A percentile compares a stretch with the other conserved stretches of the same genome.
Evolutionary conservation across 306 rosid genomes (phyloP).

Genomic region (Erythrophleum fordii): DNA sequence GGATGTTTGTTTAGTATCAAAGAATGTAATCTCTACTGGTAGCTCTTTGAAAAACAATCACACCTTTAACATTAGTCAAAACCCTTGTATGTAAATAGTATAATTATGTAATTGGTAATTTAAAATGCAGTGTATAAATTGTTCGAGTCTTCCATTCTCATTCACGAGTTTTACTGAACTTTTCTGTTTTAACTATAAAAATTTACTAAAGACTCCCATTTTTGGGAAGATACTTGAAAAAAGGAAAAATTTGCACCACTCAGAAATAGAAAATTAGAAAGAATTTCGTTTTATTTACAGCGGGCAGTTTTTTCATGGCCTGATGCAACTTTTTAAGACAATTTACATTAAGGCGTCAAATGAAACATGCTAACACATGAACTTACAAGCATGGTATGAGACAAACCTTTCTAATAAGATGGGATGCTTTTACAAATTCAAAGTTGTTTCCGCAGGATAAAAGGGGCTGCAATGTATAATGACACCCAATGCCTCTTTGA

Average conservation of each 20-base stretch:
- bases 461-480: neutral
- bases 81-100: neutral
- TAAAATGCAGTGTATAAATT: neutral
- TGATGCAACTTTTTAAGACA: neutral
- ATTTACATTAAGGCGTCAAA: neutral
- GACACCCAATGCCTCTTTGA: neutral
- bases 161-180: too few relatives aligned
- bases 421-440: neutral
- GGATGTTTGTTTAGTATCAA: too few relatives aligned
- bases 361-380: neutral
- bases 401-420: conserved; percentile 11
- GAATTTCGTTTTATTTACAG: neutral
- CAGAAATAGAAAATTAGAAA: neutral
- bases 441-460: neutral
- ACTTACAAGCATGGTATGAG: neutral
- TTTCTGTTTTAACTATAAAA: too few relatives aligned
- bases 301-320: neutral
- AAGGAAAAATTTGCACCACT: neutral
- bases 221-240: neutral
- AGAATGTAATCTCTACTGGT: too few relatives aligned
- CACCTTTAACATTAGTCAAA: neutral
- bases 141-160: neutral
- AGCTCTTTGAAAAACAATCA: too few relatives aligned
- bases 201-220: too few relatives aligned
- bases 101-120: neutral